These are phyloP conservation scores for Leonotis leonurus DNA, from an alignment of 257 asterid genomes.

Conservation along the genomic window DNA sequence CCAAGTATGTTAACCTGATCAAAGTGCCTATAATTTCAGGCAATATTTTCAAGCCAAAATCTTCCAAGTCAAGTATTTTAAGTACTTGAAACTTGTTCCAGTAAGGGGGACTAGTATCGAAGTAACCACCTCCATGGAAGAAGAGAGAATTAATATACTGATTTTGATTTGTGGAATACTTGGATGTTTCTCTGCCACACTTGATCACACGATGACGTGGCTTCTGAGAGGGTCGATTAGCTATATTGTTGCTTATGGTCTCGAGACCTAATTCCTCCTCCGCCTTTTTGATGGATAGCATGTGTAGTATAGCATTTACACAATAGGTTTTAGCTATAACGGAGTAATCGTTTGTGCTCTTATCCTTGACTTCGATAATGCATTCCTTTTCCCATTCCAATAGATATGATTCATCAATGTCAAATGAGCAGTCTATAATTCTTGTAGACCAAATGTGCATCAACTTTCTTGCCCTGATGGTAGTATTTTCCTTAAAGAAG, in stretches of 20 bases:
- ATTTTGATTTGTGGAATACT: neutral
- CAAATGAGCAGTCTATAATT: neutral
- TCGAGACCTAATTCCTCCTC: neutral
- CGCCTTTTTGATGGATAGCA: neutral
- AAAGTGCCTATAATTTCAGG: too few species aligned
- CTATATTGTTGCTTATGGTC: neutral
- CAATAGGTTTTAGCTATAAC: too few species aligned
- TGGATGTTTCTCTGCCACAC: neutral
- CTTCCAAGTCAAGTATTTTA: too few species aligned
- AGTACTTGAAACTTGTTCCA: too few species aligned
- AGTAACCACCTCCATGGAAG: neutral
- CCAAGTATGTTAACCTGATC: too few species aligned
- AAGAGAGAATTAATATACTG: too few species aligned
- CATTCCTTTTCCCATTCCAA: too few species aligned
- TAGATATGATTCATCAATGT: too few species aligned
- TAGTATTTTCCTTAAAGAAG: constrained; percentile 11
- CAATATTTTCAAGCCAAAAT: too few species aligned
- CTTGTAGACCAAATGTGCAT: neutral
- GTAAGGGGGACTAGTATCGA: neutral
- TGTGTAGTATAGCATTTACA: too few species aligned
- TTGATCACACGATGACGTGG: neutral
- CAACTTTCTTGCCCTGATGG: neutral
- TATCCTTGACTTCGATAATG: too few species aligned
- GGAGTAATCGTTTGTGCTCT: too few species aligned
- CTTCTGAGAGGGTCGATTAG: neutral